Percentiles rank a stretch among this genome's conserved stretches.
phyloP scores from a whole-genome alignment of 345 rosid genomes.

The Odontarrhena argentea region DNA sequence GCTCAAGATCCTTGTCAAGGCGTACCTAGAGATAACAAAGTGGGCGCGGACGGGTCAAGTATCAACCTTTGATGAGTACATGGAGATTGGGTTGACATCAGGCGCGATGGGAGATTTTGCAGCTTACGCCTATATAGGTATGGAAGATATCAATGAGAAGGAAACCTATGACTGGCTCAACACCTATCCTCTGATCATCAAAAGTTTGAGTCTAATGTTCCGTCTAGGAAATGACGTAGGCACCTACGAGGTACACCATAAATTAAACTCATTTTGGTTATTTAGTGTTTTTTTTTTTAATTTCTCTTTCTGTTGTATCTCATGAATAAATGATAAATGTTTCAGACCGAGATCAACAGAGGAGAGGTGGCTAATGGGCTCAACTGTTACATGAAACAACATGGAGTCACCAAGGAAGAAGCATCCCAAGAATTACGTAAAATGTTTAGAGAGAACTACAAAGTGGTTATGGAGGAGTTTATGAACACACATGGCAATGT shows the following conservation, averaged over 20 bases:
- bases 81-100: not conserved
- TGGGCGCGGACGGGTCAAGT: constrained; percentile 24
- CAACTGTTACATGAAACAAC: constrained; percentile 28
- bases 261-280: not conserved
- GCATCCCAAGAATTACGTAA: not conserved
- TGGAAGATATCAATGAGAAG: constrained; percentile 21
- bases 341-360: constrained; percentile 11
- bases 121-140: not conserved
- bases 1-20: constrained; percentile 1
- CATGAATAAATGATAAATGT: not conserved
- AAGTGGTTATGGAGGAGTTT: constrained; percentile 24
- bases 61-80: constrained; percentile 30
- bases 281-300: not conserved
- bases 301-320: not conserved
- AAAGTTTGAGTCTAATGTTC: not conserved
- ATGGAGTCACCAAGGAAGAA: constrained; percentile 20
- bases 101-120: not conserved
- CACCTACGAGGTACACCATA: constrained; percentile 8
- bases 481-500: not conserved
- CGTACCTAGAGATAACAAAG: not conserved
- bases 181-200: not conserved
- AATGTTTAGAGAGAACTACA: constrained; percentile 1
- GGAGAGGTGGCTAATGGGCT: constrained; percentile 32
- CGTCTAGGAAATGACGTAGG: constrained; percentile 20
- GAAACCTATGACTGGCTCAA: not conserved